These are phyloP conservation scores for Didymella exigua DNA, from an alignment of 2,329 filamentous ascomycete genomes.

Conservation along the genomic window DNA sequence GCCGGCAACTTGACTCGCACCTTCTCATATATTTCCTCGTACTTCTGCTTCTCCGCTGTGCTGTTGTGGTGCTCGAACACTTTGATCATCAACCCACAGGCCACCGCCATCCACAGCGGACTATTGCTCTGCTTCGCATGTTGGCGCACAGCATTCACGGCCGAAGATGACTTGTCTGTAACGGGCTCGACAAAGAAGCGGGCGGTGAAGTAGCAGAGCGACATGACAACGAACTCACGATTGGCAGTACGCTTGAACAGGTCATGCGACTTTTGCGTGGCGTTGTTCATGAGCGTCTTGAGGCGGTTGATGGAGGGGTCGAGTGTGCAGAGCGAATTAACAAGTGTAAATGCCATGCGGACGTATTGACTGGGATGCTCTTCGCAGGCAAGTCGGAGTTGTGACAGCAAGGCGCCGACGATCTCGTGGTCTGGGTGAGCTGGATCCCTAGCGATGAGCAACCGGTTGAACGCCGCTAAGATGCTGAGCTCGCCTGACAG, in stretches of 20 bases:
- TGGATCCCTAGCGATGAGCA: slow-evolving; percentile 53
- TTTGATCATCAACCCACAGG: slow-evolving; percentile 38
- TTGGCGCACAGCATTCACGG: slow-evolving; percentile 42
- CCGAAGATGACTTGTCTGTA: slow-evolving; percentile 63
- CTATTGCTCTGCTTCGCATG: slow-evolving; percentile 32
- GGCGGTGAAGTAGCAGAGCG: slow-evolving; percentile 82
- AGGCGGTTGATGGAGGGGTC: slow-evolving; percentile 71
- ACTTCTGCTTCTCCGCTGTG: slow-evolving; percentile 32
- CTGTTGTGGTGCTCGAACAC: slow-evolving; percentile 37
- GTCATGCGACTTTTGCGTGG: slow-evolving; percentile 62
- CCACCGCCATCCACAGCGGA: slow-evolving; percentile 41
- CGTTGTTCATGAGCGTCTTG: slow-evolving; percentile 74
- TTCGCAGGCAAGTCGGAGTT: slow-evolving; percentile 70
- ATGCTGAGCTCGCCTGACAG: slow-evolving; percentile 51
- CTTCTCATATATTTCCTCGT: slow-evolving; percentile 27
- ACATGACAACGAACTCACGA: slow-evolving; percentile 79
- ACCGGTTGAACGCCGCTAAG: slow-evolving; percentile 55
- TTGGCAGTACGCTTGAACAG: slow-evolving; percentile 74
- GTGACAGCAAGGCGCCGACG: slow-evolving; percentile 66
- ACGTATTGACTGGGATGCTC: slow-evolving; percentile 76
- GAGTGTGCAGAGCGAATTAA: slow-evolving; percentile 69
- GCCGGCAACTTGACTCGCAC: slow-evolving; percentile 32
- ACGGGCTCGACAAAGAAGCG: slow-evolving; percentile 82
- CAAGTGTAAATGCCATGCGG: slow-evolving; percentile 75
- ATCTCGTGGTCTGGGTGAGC: slow-evolving; percentile 54